These are phyloP conservation scores for Funneliformis caledonium DNA, from an alignment of 371 early-diverging fungal genomes.

Conservation along the genomic window DNA sequence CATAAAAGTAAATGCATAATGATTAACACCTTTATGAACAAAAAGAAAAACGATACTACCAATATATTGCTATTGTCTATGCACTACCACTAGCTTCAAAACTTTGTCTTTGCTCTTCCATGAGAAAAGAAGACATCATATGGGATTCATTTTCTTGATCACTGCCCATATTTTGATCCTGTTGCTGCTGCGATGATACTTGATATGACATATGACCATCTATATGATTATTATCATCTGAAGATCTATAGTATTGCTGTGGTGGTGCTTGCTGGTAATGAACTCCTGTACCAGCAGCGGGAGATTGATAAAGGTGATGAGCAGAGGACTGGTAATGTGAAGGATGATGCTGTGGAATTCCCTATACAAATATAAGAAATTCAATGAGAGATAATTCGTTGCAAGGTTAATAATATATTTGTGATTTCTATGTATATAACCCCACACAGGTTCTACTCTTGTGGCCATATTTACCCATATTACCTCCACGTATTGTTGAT, in stretches of 20 bases:
- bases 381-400: background rate
- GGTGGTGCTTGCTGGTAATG: background rate
- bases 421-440: background rate
- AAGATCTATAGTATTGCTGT: background rate
- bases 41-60: background rate
- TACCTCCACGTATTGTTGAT: constrained; percentile 39
- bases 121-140: background rate
- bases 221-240: background rate
- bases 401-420: no score
- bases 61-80: background rate
- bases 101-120: constrained; percentile 12
- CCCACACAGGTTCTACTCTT: background rate
- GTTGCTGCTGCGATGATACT: background rate
- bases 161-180: constrained; percentile 2
- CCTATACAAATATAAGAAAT: background rate
- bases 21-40: background rate
- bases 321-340: constrained; percentile 11
- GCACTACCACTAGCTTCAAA: constrained; percentile 11
- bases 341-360: constrained; percentile 16
- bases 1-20: no score
- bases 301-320: background rate
- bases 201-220: constrained; percentile 23
- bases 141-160: constrained; percentile 1
- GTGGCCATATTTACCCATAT: constrained; percentile 33
- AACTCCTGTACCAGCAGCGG: background rate